Percentiles rank a stretch among this genome's conserved stretches.
These are phyloP conservation scores for Trichomonascus vanleenenianus DNA, from an alignment of 805 yeast species.

Conservation along the genomic window DNA sequence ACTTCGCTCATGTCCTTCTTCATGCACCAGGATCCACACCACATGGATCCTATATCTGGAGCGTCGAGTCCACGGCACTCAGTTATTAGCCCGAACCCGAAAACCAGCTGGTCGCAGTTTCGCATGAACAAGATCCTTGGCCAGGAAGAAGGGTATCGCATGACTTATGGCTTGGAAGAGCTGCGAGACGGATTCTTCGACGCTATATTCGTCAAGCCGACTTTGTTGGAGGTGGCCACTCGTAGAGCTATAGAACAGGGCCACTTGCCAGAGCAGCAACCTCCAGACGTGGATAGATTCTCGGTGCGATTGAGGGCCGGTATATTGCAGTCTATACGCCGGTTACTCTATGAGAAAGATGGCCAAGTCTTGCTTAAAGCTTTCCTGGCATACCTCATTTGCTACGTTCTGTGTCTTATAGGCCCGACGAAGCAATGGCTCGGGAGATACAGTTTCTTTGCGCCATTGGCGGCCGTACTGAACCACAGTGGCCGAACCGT, in stretches of 20 bases:
- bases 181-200: constrained; percentile 44
- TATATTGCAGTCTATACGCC: neutral
- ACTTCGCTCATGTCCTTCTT: neutral
- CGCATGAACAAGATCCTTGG: constrained; percentile 10
- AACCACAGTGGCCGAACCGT: constrained; percentile 42
- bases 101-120: constrained; percentile 1
- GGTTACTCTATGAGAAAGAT: constrained; percentile 2
- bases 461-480: constrained; percentile 36
- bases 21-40: too few relatives aligned
- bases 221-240: constrained; percentile 7
- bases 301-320: neutral
- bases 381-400: constrained; percentile 34
- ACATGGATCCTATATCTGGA: too few relatives aligned
- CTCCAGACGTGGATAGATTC: neutral
- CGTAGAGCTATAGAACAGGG: neutral
- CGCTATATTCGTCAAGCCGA: constrained; percentile 33
- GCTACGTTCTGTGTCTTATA: constrained; percentile 35
- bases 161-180: constrained; percentile 36
- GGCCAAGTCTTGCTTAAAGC: constrained; percentile 24
- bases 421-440: constrained; percentile 36
- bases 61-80: neutral
- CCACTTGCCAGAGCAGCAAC: neutral
- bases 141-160: constrained; percentile 27
- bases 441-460: constrained; percentile 34
- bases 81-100: neutral